Evolutionary conservation across 495 filamentous ascomycete genomes (phyloP).

Genomic region (Talaromyces stipitatus): DNA sequence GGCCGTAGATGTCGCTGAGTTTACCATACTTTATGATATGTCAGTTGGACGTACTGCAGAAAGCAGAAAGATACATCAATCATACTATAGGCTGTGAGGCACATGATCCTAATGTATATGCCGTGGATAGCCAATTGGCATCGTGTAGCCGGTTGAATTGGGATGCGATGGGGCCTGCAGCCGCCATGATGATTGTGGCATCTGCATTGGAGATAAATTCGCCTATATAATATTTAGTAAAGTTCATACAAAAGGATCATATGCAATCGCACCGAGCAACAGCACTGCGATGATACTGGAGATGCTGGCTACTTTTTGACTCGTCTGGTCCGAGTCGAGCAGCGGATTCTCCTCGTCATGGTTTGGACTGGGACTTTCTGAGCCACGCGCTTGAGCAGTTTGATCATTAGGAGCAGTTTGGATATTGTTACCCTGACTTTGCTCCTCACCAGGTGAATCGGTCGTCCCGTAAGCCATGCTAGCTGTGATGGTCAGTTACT

Average conservation of each 20-base stretch:
- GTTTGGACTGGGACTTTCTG: neutral
- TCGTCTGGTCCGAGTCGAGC: neutral
- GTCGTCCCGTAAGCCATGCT: neutral
- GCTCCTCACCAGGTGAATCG: neutral
- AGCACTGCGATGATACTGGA: slow-evolving; percentile 28
- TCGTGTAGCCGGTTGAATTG: slow-evolving; percentile 53
- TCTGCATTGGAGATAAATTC: slow-evolving; percentile 61
- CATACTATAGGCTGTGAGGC: slow-evolving; percentile 50
- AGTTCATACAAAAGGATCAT: neutral
- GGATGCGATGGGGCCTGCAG: slow-evolving; percentile 55
- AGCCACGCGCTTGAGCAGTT: neutral
- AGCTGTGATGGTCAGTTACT: too few species aligned
- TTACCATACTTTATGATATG: slow-evolving; percentile 33
- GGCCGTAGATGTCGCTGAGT: slow-evolving; percentile 40
- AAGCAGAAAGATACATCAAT: neutral
- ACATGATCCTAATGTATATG: slow-evolving; percentile 51
- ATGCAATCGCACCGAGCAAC: slow-evolving; percentile 21
- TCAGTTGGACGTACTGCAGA: neutral
- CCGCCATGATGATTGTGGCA: slow-evolving; percentile 54
- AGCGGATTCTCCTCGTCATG: neutral
- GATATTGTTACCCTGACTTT: neutral
- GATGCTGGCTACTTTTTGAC: slow-evolving; percentile 13
- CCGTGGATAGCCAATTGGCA: slow-evolving; percentile 61
- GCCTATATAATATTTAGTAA: slow-evolving; percentile 26
- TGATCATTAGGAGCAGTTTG: neutral